These are phyloP conservation scores for Phialophora tarda DNA, from an alignment of 2,329 filamentous ascomycete species.

Conservation along the genomic window DNA sequence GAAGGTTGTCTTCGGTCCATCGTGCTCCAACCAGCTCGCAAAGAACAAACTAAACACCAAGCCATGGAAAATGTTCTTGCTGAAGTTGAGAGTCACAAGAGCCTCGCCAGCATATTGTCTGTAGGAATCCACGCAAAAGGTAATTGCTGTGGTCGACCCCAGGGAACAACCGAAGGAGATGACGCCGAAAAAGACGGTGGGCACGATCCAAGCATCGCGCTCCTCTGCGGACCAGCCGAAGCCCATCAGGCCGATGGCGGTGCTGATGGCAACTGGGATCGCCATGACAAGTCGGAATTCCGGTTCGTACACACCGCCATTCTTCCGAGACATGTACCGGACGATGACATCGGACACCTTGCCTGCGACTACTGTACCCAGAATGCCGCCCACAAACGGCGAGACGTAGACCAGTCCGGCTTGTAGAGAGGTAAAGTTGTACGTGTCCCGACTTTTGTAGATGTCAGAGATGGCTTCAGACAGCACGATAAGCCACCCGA, in stretches of 20 bases:
- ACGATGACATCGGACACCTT: constrained; percentile 86
- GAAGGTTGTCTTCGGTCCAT: constrained; percentile 79
- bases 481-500: constrained; percentile 94
- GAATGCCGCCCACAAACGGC: constrained; percentile 83
- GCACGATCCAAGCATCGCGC: constrained; percentile 82
- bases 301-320: constrained; percentile 93
- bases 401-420: constrained; percentile 88
- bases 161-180: constrained; percentile 91
- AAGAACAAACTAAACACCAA: constrained; percentile 89
- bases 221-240: constrained; percentile 90
- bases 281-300: constrained; percentile 93
- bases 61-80: constrained; percentile 92
- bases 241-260: constrained; percentile 85
- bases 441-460: constrained; percentile 70
- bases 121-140: constrained; percentile 92
- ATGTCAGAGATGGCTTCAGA: constrained; percentile 85
- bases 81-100: constrained; percentile 90
- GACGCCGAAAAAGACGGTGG: constrained; percentile 89
- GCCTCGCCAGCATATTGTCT: constrained; percentile 92
- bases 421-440: constrained; percentile 80
- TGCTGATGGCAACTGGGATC: constrained; percentile 75
- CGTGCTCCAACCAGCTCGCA: constrained; percentile 76
- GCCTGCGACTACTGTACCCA: constrained; percentile 91
- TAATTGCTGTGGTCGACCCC: constrained; percentile 88
- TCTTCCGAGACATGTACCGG: constrained; percentile 77